Percentiles rank a stretch among this genome's conserved stretches.
Conservation (phyloP, 139 green algal species). For the Chlorella vulgaris region DNA sequence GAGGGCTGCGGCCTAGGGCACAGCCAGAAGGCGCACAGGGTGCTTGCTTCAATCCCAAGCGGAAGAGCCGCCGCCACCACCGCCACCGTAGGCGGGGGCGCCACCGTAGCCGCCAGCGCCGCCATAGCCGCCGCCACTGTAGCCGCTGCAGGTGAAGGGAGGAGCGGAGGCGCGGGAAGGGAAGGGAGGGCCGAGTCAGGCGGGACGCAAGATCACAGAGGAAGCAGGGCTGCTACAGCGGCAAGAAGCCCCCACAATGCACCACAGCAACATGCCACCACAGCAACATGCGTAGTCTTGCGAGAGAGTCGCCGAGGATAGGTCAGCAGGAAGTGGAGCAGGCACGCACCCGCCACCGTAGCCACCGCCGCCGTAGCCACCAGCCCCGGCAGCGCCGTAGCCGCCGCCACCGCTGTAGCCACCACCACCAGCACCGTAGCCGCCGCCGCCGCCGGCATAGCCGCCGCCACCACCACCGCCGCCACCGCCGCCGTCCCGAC, state of each 20-base stretch:
- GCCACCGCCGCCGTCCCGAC: slow-evolving; percentile 70
- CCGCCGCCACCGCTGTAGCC: slow-evolving; percentile 46
- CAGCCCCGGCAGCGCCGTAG: slow-evolving; percentile 37
- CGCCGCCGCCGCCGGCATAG: slow-evolving; percentile 83
- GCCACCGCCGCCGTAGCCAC: slow-evolving; percentile 43
- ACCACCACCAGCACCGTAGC: slow-evolving; percentile 33
- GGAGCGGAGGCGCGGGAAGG: too few species aligned
- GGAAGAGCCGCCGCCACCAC: slow-evolving; percentile 15
- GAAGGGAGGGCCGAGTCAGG: too few species aligned
- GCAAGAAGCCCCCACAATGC: too few species aligned
- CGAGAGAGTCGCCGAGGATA: too few species aligned
- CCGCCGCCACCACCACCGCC: slow-evolving; percentile 32
- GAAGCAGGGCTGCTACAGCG: too few species aligned
- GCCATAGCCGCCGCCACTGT: neutral
- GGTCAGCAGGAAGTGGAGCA: too few species aligned
- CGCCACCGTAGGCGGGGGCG: slow-evolving; percentile 24
- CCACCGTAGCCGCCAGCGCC: slow-evolving; percentile 22
- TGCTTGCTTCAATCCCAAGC: slow-evolving; percentile 45
- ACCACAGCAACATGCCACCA: too few species aligned
- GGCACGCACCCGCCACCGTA: slow-evolving; percentile 37
- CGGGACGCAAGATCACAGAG: too few species aligned
- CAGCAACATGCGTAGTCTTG: too few species aligned
- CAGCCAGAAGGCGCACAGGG: neutral
- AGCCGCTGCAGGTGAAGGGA: neutral
- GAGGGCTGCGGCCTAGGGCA: neutral